A percentile compares a stretch with the other conserved stretches of the same genome.
These are phyloP conservation scores for Aspergillus sparsus DNA, from an alignment of 495 filamentous ascomycete genomes.

Conservation along the genomic window DNA sequence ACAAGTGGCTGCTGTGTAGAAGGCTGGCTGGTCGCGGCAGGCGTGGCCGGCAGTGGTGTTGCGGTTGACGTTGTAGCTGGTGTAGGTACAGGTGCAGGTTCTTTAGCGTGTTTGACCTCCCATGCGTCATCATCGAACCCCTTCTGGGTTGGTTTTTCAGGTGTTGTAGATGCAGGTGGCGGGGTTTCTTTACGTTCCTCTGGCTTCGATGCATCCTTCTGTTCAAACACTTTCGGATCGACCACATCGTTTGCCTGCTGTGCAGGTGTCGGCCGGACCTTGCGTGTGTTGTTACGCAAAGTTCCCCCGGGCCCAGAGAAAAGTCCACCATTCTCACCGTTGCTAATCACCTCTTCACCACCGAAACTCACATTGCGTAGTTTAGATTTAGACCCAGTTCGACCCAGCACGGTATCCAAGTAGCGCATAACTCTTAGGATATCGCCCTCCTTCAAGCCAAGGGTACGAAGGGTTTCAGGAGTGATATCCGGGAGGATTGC, in stretches of 20 bases:
- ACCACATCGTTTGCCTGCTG: constrained; percentile 83
- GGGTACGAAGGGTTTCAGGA: constrained; percentile 72
- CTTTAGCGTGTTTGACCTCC: constrained; percentile 89
- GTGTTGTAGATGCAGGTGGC: constrained; percentile 38
- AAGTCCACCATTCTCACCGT: constrained; percentile 62
- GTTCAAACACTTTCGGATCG: constrained; percentile 81
- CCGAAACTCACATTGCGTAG: constrained; percentile 63
- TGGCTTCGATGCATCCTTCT: constrained; percentile 51
- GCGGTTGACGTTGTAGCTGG: constrained; percentile 34
- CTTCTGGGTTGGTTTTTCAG: constrained; percentile 49
- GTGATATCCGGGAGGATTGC: constrained; percentile 84
- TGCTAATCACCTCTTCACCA: constrained; percentile 53
- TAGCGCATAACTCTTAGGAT: constrained; percentile 92
- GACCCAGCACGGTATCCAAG: constrained; percentile 77
- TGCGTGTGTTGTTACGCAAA: constrained; percentile 92
- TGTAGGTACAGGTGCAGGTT: constrained; percentile 30
- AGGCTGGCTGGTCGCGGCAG: constrained; percentile 38
- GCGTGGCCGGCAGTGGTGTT: constrained; percentile 37
- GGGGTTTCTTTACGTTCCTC: constrained; percentile 50
- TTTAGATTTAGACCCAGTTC: constrained; percentile 60
- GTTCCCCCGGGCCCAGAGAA: constrained; percentile 90
- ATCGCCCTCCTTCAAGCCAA: constrained; percentile 93
- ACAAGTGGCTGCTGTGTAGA: constrained; percentile 57
- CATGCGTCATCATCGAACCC: constrained; percentile 98
- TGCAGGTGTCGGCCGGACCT: constrained; percentile 81